Conservation (phyloP, 768 basidiomycete genomes). For the Coprinellus micaceus region DNA sequence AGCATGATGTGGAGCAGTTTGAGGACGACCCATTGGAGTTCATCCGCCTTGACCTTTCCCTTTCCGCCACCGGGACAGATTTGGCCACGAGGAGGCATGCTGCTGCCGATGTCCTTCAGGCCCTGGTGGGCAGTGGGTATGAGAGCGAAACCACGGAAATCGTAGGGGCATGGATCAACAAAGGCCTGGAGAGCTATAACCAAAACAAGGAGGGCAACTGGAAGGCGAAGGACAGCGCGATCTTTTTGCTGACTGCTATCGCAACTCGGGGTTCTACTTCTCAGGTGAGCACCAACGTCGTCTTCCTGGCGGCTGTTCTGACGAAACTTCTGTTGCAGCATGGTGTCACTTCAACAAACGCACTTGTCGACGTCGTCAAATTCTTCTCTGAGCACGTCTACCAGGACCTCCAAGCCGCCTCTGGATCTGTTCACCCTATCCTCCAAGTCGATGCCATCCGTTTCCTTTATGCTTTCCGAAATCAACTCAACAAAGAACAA, state of each 20-base stretch:
- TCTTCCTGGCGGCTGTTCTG: slow-evolving; percentile 1
- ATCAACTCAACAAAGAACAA: slow-evolving; percentile 93
- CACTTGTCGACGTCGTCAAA: slow-evolving; percentile 87
- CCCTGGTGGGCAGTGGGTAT: slow-evolving; percentile 75
- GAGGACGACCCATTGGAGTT: slow-evolving; percentile 97
- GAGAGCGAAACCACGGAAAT: slow-evolving; percentile 87
- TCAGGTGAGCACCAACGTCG: slow-evolving; percentile 48
- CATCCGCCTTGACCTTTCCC: slow-evolving; percentile 81
- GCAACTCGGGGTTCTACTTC: slow-evolving; percentile 86
- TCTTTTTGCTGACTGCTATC: slow-evolving; percentile 90
- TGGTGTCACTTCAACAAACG: slow-evolving; percentile 91
- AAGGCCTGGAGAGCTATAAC: slow-evolving; percentile 67
- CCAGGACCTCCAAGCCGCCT: slow-evolving; percentile 71
- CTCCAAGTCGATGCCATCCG: slow-evolving; percentile 95
- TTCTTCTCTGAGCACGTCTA: slow-evolving; percentile 94
- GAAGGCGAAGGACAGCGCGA: slow-evolving; percentile 91
- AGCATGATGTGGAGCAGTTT: slow-evolving; percentile 91
- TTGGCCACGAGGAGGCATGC: slow-evolving; percentile 86
- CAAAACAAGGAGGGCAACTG: slow-evolving; percentile 62
- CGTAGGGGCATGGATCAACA: slow-evolving; percentile 78
- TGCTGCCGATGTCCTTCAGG: slow-evolving; percentile 92
- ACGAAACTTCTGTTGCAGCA: slow-evolving; percentile 43
- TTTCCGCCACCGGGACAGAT: slow-evolving; percentile 59
- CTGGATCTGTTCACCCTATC: slow-evolving; percentile 76
- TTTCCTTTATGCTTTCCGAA: slow-evolving; percentile 92